phyloP scores from a whole-genome alignment of 768 basidiomycete species.

The Neoboletus subvelutipes region DNA sequence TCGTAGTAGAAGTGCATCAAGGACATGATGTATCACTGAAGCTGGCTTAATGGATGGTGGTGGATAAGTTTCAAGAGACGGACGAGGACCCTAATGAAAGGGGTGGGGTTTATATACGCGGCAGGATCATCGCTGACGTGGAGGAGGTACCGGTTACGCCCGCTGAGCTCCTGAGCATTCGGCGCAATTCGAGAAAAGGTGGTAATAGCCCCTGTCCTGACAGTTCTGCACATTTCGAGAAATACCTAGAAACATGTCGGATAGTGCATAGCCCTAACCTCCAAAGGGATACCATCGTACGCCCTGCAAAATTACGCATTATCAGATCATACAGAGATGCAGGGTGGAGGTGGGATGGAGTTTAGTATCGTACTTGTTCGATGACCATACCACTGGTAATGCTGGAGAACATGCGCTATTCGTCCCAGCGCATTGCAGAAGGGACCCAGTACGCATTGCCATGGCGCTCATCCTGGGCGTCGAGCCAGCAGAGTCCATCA shows the following conservation, averaged over 20 bases:
- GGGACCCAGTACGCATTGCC: constrained; percentile 84
- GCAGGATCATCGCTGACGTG: constrained; percentile 2
- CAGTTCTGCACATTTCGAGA: no score
- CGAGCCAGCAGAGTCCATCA: constrained; percentile 94
- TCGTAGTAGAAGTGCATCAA: constrained; percentile 35
- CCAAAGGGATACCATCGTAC: neutral
- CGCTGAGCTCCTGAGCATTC: constrained; percentile 3
- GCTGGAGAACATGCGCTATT: constrained; percentile 30
- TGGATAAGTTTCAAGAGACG: neutral
- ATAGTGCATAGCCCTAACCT: neutral
- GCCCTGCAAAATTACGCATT: neutral
- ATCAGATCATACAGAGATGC: neutral
- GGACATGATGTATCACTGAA: constrained; percentile 20
- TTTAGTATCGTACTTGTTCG: neutral
- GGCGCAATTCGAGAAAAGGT: neutral
- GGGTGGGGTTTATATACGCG: constrained; percentile 1
- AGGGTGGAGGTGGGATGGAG: neutral
- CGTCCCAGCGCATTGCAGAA: constrained; percentile 84
- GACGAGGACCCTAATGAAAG: no score
- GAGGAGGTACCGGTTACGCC: neutral
- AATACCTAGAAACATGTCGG: no score
- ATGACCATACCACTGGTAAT: neutral
- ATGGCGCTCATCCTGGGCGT: constrained; percentile 73
- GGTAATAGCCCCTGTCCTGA: neutral
- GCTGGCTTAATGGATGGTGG: neutral